Base-by-base conservation (phyloP, 1,284 basidiomycete species). In the Sanghuangporus weigelae region DNA sequence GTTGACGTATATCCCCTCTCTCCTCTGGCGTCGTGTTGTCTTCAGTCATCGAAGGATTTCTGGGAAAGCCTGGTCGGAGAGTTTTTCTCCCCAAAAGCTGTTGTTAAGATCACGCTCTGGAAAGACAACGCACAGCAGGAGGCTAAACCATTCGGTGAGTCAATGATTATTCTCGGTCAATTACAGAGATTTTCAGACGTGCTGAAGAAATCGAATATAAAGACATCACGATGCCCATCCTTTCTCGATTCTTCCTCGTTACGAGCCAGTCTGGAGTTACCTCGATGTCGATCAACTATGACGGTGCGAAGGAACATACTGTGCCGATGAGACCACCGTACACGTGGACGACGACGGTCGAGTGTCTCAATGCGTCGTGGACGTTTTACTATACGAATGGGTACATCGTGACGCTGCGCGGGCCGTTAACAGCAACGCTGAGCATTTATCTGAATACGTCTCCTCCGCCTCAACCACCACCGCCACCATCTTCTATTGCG, bases 231-330 rank as follows among this genome's bases (percentile, higher is more conserved):
- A 81, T 85, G 53, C 85, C 86, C 26, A 89, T 92, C 63, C 77
- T 92, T 38, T 86, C 90, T n/a, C 85, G 89, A 42, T 91, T 92
- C 74, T 90, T 92, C 76, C 81, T 90, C 36, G 87, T 90, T 26
- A 91, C 89, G 0, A 86, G 85, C 3, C 87, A 90, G 71, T 90
- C 90, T 4, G 90, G 90, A 19, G 90, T 92, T 58, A 85, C 84
- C 67, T 86, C 86, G 12, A 91, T 92, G 88, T 80, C 83, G 16
- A 73, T 92, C 23, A 81, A 82, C 3, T 76, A 92, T 16, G 87
- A 91, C 68, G 87, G 87, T 44, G 87, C 85, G 1, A 82, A 84
- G 10, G 90, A 92, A 71, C 79, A 87, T 62, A 66, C 19, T 16
- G 42, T 81, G 5, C 75, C 76, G 26, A 79, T 80, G 4, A 78